Evolutionary conservation across 768 basidiomycete species (phyloP).

Genomic region (Lactarius vividus): DNA sequence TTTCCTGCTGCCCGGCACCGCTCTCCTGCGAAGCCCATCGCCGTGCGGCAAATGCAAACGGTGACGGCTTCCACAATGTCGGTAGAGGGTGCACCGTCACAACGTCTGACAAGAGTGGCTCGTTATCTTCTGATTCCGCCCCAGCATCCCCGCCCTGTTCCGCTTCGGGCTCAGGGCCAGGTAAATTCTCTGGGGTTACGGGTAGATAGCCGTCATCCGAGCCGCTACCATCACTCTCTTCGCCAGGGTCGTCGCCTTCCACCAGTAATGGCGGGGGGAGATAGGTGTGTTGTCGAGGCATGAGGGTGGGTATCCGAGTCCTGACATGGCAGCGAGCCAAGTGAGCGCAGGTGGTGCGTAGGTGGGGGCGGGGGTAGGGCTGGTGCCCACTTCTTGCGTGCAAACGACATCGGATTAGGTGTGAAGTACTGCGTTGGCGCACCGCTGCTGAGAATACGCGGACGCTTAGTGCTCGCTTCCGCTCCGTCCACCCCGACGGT

Average conservation of each 20-base stretch:
- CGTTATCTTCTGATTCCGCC: constrained; percentile 25
- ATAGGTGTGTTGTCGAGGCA: constrained; percentile 1
- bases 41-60: constrained; percentile 24
- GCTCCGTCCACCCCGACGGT: background rate
- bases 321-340: constrained; percentile 7
- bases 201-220: constrained; percentile 30
- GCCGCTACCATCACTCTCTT: constrained; percentile 19
- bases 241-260: constrained; percentile 4
- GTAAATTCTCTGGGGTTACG: constrained; percentile 27
- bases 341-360: constrained; percentile 19
- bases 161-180: constrained; percentile 11
- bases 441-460: constrained; percentile 11
- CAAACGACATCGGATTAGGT: constrained; percentile 37
- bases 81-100: constrained; percentile 3
- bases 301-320: background rate
- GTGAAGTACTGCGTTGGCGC: constrained; percentile 28
- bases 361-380: constrained; percentile 20
- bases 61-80: constrained; percentile 27
- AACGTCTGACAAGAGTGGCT: constrained; percentile 20
- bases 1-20: constrained; percentile 3
- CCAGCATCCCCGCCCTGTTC: constrained; percentile 12
- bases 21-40: constrained; percentile 24
- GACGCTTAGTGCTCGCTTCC: constrained; percentile 6
- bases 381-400: constrained; percentile 36
- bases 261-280: background rate